Evolutionary conservation across 164 flowering plant genomes (phyloP).

Genomic region (Pachysandra terminalis): DNA sequence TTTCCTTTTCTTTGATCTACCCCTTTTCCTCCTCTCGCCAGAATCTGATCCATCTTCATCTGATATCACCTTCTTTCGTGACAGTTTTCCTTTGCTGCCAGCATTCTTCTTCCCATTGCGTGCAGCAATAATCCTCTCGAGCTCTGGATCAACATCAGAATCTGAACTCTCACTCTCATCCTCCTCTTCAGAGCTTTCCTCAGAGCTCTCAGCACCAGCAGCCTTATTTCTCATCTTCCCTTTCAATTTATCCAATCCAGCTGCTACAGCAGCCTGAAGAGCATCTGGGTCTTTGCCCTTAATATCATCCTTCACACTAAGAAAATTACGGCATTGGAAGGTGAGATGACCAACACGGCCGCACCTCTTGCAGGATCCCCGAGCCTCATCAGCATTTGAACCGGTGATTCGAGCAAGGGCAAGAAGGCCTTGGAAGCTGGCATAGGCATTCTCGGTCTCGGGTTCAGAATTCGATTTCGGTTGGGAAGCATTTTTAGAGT

Average conservation of each 20-base stretch:
- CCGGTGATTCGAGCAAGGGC: slow-evolving; percentile 86
- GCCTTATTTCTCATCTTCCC: slow-evolving; percentile 21
- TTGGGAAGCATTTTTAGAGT: slow-evolving; percentile 37
- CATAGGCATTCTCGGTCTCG: slow-evolving; percentile 78
- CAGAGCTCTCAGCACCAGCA: slow-evolving; percentile 34
- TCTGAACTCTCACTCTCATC: slow-evolving; percentile 73
- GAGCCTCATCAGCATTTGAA: slow-evolving; percentile 75
- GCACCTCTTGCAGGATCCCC: slow-evolving; percentile 93
- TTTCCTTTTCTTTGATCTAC: slow-evolving; percentile 61
- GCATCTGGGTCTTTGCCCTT: slow-evolving; percentile 58
- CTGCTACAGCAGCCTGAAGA: slow-evolving; percentile 40
- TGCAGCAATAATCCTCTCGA: slow-evolving; percentile 73
- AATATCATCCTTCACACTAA: slow-evolving; percentile 69
- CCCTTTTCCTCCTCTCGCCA: slow-evolving; percentile 48
- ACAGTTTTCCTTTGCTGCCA: slow-evolving; percentile 24
- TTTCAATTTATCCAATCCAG: slow-evolving; percentile 60
- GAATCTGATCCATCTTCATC: slow-evolving; percentile 47
- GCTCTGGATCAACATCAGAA: slow-evolving; percentile 79
- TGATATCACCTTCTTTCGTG: slow-evolving; percentile 22
- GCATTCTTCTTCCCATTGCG: slow-evolving; percentile 57
- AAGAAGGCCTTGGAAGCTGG: slow-evolving; percentile 84
- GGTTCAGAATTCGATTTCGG: slow-evolving; percentile 41
- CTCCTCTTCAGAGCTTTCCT: slow-evolving; percentile 59
- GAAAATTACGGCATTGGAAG: slow-evolving; percentile 83
- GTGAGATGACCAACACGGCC: slow-evolving; percentile 93